Evolutionary conservation across 2,329 filamentous ascomycete species (phyloP).

Genomic region (Colletotrichum australisinense): DNA sequence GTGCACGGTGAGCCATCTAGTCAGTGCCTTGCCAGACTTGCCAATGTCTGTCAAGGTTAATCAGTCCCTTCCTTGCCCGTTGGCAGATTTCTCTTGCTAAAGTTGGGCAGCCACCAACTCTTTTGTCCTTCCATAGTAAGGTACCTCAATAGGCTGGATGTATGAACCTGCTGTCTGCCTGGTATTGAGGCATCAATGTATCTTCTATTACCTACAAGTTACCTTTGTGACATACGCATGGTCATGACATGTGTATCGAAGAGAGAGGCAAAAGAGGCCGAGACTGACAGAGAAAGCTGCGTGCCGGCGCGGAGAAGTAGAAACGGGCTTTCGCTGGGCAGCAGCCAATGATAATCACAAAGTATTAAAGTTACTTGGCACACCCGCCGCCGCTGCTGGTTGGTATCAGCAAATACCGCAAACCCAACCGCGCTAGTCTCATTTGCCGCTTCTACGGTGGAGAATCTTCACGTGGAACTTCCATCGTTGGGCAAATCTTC

Average conservation of each 20-base stretch:
- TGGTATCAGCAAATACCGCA: conserved; percentile 20
- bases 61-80: not conserved
- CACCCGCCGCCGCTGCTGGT: not conserved
- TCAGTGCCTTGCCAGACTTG: not conserved
- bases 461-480: conserved; percentile 33
- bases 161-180: not conserved
- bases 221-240: too few species aligned
- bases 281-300: not conserved
- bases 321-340: not conserved
- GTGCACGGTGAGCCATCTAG: conserved; percentile 17
- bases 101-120: not conserved
- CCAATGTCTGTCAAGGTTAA: not conserved
- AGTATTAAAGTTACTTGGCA: conserved; percentile 13
- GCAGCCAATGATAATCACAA: not conserved
- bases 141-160: too few species aligned
- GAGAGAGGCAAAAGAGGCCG: not conserved
- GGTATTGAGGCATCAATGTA: too few species aligned
- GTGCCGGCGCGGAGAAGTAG: not conserved
- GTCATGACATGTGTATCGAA: too few species aligned
- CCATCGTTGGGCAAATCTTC: not conserved
- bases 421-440: conserved; percentile 19
- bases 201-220: too few species aligned
- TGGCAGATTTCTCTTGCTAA: not conserved
- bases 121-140: not conserved
- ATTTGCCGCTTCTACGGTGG: conserved; percentile 20